phyloP scores from a whole-genome alignment of 495 filamentous ascomycete species.

The Hyaloscypha variabilis region DNA sequence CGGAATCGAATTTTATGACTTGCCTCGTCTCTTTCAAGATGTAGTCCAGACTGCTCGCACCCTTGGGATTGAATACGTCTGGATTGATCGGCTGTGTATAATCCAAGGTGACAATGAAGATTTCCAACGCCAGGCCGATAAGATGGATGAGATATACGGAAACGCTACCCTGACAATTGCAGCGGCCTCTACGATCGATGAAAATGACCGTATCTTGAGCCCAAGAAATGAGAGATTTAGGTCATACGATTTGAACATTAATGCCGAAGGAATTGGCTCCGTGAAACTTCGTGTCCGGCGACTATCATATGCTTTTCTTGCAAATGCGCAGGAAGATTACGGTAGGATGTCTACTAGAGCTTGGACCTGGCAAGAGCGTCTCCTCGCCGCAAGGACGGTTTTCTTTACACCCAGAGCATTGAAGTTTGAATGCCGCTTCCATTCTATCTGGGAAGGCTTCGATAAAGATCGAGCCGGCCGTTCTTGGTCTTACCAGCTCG shows the following conservation, averaged over 20 bases:
- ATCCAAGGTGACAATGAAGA: too few species aligned
- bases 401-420: not conserved
- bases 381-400: slow-evolving; percentile 7
- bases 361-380: slow-evolving; percentile 9
- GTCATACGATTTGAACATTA: too few species aligned
- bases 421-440: slow-evolving; percentile 8
- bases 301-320: too few species aligned
- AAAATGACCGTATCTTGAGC: not conserved
- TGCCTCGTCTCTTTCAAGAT: too few species aligned
- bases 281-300: too few species aligned
- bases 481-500: not conserved
- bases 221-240: too few species aligned
- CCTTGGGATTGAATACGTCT: too few species aligned
- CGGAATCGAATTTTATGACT: too few species aligned
- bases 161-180: not conserved
- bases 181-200: not conserved
- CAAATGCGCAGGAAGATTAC: not conserved
- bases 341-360: slow-evolving; percentile 3
- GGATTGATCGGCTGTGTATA: too few species aligned
- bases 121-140: not conserved
- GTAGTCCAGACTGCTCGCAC: too few species aligned
- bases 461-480: not conserved
- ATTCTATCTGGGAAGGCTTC: slow-evolving; percentile 3
- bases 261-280: too few species aligned
- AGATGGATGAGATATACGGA: slow-evolving; percentile 15